Evolutionary conservation across 2,329 filamentous ascomycete genomes (phyloP), one percentile per base, ranked within the genome.

Genomic region (Tolypocladium tropicale): DNA sequence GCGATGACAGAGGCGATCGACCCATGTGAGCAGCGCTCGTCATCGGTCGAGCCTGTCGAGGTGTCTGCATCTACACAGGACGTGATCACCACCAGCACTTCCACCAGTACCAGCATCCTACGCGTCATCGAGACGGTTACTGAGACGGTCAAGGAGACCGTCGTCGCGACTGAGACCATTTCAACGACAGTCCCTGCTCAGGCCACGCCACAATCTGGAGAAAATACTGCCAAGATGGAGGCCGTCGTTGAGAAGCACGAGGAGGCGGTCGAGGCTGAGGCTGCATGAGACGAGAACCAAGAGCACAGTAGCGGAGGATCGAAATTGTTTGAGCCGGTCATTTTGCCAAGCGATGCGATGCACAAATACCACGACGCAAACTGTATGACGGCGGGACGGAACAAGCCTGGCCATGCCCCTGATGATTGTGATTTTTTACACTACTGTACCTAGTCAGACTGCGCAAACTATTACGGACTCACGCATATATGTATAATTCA

Each of bases 131-230:
- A 61, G 41, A 62, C 58, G 21, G 53, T 61, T 23, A 60, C 55
- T 11, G 67, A 73, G 58, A 75, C 71, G 7, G 64, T 69, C 2
- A 72, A 67, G 1, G 62, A 68, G 53, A 65, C 68, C 28, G 65
- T 63, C 39, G 66, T 65, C 11, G 67, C 73, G 57, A 72, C 65
- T 1, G 33, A 46, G 39, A 55, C 54, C 34, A 49, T 52, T 6
- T 23, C 30, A 14, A 32, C 4, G 14, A 55, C 39, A 7, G n/a
- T 50, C 10, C 33, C 25, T 12, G 34, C 39, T 7, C 3, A 33
- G 21, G 25, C 25, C 21, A 12, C 28, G 28, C 46, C 46, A 21
- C 10, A 5, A 18, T 18, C 3, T 18, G 4, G 43, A 48, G 5
- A 23, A 4, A 18, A 33, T 9, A 16, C 43, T 0, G 14, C 34